Percentiles rank a stretch among this genome's conserved stretches.
phyloP scores from a whole-genome alignment of 495 filamentous ascomycete species.

The Penicillium paxilli region DNA sequence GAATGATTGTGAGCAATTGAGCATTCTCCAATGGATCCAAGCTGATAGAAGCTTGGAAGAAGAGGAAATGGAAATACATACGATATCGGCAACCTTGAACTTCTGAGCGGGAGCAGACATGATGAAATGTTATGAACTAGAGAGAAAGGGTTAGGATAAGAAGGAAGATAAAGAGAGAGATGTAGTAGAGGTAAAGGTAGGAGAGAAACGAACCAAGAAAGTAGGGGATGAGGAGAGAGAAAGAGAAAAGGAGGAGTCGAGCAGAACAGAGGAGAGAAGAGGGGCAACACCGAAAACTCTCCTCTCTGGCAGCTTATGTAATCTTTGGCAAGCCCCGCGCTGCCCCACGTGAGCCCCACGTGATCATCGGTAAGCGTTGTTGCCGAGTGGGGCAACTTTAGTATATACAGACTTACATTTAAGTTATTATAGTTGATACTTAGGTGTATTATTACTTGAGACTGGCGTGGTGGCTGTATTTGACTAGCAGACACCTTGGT shows the following conservation, averaged over 20 bases:
- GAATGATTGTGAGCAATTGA: slow-evolving; percentile 22
- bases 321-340: background rate
- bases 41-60: background rate
- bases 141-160: background rate
- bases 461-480: too few relatives aligned
- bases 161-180: slow-evolving; percentile 1
- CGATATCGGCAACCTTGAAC: slow-evolving; percentile 98
- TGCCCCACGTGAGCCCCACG: background rate
- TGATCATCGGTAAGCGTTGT: slow-evolving; percentile 1
- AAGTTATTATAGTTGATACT: background rate
- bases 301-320: background rate
- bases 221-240: slow-evolving; percentile 3
- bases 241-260: slow-evolving; percentile 9
- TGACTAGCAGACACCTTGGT: background rate
- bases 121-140: slow-evolving; percentile 18
- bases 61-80: slow-evolving; percentile 35
- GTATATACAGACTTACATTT: background rate
- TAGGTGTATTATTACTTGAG: too few relatives aligned
- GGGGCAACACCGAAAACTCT: slow-evolving; percentile 8
- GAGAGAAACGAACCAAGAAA: slow-evolving; percentile 7
- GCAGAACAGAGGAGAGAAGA: slow-evolving; percentile 12
- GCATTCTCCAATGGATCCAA: background rate
- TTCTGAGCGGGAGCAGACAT: slow-evolving; percentile 80
- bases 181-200: background rate
- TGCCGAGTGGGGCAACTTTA: slow-evolving; percentile 1